Evolutionary conservation across 768 basidiomycete genomes (phyloP).

Genomic region (Lactarius trivialis): DNA sequence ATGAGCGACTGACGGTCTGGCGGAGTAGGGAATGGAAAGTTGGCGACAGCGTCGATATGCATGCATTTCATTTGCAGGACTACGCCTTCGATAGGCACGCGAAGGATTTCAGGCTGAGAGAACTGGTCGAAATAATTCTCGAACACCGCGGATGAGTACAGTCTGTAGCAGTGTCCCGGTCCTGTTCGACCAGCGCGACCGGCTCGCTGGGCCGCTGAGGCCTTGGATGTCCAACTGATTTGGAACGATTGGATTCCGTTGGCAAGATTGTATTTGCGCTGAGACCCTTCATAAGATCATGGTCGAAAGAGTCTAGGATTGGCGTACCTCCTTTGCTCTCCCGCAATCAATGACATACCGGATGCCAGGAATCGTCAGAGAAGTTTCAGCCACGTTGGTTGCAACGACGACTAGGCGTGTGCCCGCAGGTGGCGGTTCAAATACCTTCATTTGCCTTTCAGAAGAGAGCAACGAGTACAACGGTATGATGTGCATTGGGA

Average conservation of each 20-base stretch:
- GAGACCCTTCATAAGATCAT: conserved; percentile 12
- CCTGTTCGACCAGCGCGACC: conserved; percentile 97
- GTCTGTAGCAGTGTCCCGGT: conserved; percentile 95
- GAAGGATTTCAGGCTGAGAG: conserved; percentile 84
- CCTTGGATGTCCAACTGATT: conserved; percentile 64
- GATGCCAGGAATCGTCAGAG: conserved; percentile 93
- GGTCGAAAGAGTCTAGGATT: background rate
- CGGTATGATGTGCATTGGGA: conserved; percentile 90
- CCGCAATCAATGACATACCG: conserved; percentile 98
- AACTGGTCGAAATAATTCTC: conserved; percentile 90
- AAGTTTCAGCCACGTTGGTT: conserved; percentile 96
- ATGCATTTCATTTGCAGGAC: conserved; percentile 99
- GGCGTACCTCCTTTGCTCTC: conserved; percentile 79
- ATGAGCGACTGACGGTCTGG: conserved; percentile 71
- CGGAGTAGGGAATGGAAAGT: conserved; percentile 97
- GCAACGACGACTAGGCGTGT: conserved; percentile 87
- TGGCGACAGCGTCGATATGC: conserved; percentile 93
- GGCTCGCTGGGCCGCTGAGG: conserved; percentile 56
- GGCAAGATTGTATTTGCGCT: conserved; percentile 77
- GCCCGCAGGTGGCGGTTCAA: conserved; percentile 73
- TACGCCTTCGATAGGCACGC: conserved; percentile 94
- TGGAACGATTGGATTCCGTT: conserved; percentile 89
- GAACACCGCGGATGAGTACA: conserved; percentile 92
- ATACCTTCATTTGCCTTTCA: conserved; percentile 94
- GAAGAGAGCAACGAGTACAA: conserved; percentile 88